A percentile compares a stretch with the other conserved stretches of the same genome.
Evolutionary conservation across 116 monocot species (phyloP).

Genomic region (Zostera marina): DNA sequence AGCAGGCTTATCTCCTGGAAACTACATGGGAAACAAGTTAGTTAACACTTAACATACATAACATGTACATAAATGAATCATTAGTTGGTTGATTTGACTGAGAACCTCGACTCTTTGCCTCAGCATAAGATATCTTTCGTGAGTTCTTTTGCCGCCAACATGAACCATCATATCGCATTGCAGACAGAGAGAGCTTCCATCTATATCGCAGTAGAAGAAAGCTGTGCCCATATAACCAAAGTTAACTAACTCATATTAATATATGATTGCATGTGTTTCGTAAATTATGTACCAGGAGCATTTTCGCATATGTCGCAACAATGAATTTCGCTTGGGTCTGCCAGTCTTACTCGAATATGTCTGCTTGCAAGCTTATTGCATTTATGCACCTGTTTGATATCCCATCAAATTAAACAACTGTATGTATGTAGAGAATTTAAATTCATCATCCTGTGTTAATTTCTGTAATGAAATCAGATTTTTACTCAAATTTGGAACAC

Average conservation of each 20-base stretch:
- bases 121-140: conserved; percentile 72
- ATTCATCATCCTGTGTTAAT: too few relatives aligned
- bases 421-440: too few relatives aligned
- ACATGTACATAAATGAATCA: too few relatives aligned
- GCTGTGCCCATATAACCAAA: conserved; percentile 25
- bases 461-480: too few relatives aligned
- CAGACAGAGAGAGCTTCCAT: conserved; percentile 94
- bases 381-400: conserved; percentile 84
- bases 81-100: not conserved
- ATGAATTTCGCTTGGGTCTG: conserved; percentile 62
- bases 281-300: conserved; percentile 78
- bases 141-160: conserved; percentile 93
- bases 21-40: conserved; percentile 21
- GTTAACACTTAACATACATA: too few relatives aligned
- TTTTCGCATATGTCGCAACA: conserved; percentile 93
- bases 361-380: conserved; percentile 97
- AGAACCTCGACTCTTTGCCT: conserved; percentile 83
- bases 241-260: too few relatives aligned
- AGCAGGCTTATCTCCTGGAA: conserved; percentile 57
- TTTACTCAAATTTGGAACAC: too few relatives aligned
- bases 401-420: too few relatives aligned
- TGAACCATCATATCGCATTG: conserved; percentile 96
- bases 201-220: conserved; percentile 93
- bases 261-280: too few relatives aligned
- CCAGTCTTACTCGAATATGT: conserved; percentile 88